These are phyloP conservation scores for Calonectria fujianensis DNA, from an alignment of 2,329 filamentous ascomycete species.

Conservation along the genomic window DNA sequence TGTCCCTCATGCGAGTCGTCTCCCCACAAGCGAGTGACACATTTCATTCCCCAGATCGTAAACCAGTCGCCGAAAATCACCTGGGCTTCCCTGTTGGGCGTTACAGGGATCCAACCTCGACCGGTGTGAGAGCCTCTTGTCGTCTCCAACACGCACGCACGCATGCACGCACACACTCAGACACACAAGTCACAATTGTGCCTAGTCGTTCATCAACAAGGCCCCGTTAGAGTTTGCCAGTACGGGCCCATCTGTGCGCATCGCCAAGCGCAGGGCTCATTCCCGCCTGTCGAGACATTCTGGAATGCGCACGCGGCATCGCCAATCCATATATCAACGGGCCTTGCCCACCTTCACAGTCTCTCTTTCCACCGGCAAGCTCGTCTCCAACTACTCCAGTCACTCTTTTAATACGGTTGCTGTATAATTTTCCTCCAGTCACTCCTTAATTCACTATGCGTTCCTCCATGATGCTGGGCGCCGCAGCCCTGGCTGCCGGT, in stretches of 20 bases:
- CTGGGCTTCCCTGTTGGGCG: conserved; percentile 17
- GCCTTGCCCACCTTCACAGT: neutral
- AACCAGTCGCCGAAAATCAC: conserved; percentile 16
- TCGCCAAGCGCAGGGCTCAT: conserved; percentile 20
- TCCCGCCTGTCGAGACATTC: conserved; percentile 17
- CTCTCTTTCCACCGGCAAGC: neutral
- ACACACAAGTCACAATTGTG: conserved; percentile 8
- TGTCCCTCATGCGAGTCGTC: neutral
- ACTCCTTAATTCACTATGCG: conserved; percentile 39
- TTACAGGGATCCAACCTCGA: neutral
- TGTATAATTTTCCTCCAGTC: conserved; percentile 7
- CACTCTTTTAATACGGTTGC: conserved; percentile 22
- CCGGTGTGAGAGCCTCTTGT: neutral
- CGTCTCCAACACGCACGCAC: neutral
- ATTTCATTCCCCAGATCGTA: conserved; percentile 20
- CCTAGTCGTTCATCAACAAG: conserved; percentile 18
- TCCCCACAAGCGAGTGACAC: conserved; percentile 8
- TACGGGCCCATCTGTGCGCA: conserved; percentile 20
- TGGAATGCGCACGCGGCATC: conserved; percentile 15
- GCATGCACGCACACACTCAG: neutral
- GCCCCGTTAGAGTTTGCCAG: neutral
- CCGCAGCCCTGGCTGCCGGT: conserved; percentile 47
- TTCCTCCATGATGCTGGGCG: conserved; percentile 37
- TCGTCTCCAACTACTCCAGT: conserved; percentile 20
- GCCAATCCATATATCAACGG: conserved; percentile 25